phyloP scores from a whole-genome alignment of 495 filamentous ascomycete species.

The Neurospora sp. region DNA sequence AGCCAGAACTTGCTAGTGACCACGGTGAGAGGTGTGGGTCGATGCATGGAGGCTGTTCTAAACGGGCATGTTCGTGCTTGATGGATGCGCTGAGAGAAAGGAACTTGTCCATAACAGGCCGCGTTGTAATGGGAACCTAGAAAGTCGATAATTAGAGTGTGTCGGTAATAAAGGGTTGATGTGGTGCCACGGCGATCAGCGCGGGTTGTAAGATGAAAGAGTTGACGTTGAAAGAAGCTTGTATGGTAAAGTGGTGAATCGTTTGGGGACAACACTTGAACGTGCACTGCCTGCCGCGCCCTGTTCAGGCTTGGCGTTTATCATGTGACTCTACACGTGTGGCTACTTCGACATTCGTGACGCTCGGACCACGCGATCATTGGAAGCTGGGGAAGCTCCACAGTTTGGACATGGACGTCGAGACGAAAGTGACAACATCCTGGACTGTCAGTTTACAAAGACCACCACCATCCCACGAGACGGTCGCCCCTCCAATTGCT shows the following conservation, averaged over 20 bases:
- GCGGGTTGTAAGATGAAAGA: neutral
- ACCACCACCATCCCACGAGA: constrained; percentile 14
- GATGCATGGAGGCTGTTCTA: too few relatives aligned
- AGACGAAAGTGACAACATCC: neutral
- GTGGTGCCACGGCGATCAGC: neutral
- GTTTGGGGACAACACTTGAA: neutral
- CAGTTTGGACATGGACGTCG: neutral
- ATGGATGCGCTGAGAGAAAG: too few relatives aligned
- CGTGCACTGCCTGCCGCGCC: neutral
- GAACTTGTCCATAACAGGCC: neutral
- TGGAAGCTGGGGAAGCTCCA: neutral
- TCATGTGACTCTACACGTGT: neutral
- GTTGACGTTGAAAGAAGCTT: neutral
- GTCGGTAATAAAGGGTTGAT: neutral
- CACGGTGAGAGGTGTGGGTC: too few relatives aligned
- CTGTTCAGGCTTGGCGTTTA: neutral
- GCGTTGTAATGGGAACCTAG: neutral
- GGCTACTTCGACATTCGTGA: neutral
- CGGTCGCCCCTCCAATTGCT: constrained; percentile 16
- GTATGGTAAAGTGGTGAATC: neutral
- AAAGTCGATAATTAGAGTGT: too few relatives aligned
- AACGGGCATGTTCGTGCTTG: too few relatives aligned
- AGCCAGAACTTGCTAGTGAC: neutral
- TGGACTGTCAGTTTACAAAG: neutral
- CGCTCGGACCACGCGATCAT: neutral